Evolutionary conservation across 768 basidiomycete genomes (phyloP).

Genomic region (Tubosaeta brunneosetosa): DNA sequence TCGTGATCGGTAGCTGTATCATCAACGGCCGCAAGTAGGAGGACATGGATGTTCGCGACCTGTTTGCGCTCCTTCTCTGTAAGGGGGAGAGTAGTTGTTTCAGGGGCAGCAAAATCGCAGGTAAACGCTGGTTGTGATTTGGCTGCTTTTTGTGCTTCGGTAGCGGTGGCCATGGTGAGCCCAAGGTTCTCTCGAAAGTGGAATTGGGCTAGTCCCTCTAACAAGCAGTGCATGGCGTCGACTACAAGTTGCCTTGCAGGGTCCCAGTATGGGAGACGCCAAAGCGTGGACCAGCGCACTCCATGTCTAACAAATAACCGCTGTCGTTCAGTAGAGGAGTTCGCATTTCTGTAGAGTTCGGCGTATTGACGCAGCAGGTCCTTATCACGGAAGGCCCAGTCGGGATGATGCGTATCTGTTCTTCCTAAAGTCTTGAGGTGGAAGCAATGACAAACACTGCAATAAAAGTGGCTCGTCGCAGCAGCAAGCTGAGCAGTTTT

Average conservation of each 20-base stretch:
- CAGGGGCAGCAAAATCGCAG: not conserved
- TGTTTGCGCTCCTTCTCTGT: not conserved
- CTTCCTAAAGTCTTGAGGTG: constrained; percentile 1
- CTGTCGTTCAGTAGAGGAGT: not conserved
- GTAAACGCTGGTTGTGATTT: not conserved
- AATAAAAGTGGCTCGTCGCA: constrained; percentile 24
- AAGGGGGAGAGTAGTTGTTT: not conserved
- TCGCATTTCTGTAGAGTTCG: not conserved
- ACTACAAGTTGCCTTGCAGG: constrained; percentile 15
- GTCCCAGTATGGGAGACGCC: constrained; percentile 27
- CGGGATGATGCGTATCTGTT: not conserved
- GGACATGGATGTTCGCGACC: not conserved
- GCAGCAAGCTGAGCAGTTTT: constrained; percentile 26
- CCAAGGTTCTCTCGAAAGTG: constrained; percentile 3
- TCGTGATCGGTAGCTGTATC: too few species aligned
- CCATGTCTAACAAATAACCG: constrained; percentile 3
- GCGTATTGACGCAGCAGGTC: not conserved
- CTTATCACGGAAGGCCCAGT: constrained; percentile 4
- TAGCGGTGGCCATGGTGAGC: constrained; percentile 1
- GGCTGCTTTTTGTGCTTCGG: not conserved
- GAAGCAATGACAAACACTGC: constrained; percentile 26
- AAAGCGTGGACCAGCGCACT: constrained; percentile 18
- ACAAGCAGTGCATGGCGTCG: constrained; percentile 27
- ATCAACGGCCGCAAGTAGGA: not conserved
- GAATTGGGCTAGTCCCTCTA: constrained; percentile 9